These are phyloP conservation scores for Zizania palustris DNA, from an alignment of 202 grass and related monocot genomes.

Conservation along the genomic window DNA sequence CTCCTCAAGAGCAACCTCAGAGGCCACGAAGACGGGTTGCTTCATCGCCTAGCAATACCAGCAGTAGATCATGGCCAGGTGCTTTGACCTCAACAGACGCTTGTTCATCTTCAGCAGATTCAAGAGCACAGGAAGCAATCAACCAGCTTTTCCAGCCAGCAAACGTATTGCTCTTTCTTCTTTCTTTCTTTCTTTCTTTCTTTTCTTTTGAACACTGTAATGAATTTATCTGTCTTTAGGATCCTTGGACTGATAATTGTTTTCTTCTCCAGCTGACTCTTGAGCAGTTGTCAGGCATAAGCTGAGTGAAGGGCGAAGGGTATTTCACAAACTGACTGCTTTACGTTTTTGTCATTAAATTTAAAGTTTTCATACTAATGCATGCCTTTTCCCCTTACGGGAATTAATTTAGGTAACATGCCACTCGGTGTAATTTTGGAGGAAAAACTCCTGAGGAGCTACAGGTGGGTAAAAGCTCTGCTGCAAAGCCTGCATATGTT, in stretches of 20 bases:
- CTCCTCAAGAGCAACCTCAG: slow-evolving; percentile 71
- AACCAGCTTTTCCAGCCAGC: slow-evolving; percentile 94
- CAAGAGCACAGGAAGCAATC: slow-evolving; percentile 85
- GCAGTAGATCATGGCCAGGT: slow-evolving; percentile 54
- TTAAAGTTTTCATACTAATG: slow-evolving; percentile 24
- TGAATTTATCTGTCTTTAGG: not conserved
- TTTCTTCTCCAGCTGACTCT: slow-evolving; percentile 73
- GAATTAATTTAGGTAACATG: slow-evolving; percentile 75
- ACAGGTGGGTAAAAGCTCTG: slow-evolving; percentile 57
- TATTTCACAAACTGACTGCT: slow-evolving; percentile 39
- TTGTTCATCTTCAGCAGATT: slow-evolving; percentile 81
- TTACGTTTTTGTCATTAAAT: slow-evolving; percentile 19
- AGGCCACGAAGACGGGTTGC: slow-evolving; percentile 64
- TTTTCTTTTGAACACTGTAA: slow-evolving; percentile 28
- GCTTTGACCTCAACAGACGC: slow-evolving; percentile 56
- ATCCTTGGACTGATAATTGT: slow-evolving; percentile 22
- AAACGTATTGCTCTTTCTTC: slow-evolving; percentile 78
- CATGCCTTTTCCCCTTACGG: slow-evolving; percentile 32
- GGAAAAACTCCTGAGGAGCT: slow-evolving; percentile 95
- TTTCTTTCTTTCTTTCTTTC: too few relatives aligned
- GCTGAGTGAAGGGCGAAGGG: slow-evolving; percentile 89
- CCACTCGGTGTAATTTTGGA: slow-evolving; percentile 89
- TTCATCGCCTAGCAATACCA: slow-evolving; percentile 62
- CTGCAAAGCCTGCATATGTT: slow-evolving; percentile 33
- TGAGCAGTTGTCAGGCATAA: slow-evolving; percentile 99